Percentiles rank a stretch among this genome's conserved stretches.
Evolutionary conservation across 78 protist genomes (phyloP).

Genomic region (Guillardia theta): DNA sequence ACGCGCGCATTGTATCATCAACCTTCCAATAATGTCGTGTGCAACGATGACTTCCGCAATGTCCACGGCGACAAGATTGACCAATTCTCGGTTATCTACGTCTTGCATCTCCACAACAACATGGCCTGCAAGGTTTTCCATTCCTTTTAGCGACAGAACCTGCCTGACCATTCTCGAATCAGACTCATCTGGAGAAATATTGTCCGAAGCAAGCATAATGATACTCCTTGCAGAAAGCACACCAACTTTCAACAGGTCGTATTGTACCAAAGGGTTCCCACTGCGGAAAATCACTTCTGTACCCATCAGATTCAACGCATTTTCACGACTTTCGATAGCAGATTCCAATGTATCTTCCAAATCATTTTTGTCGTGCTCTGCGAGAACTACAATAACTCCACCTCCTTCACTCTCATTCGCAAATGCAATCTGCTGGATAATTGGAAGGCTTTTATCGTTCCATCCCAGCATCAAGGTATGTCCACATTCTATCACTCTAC

Average conservation of each 20-base stretch:
- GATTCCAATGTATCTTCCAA: background rate
- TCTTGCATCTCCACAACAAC: slow-evolving; percentile 46
- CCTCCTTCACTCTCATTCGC: slow-evolving; percentile 37
- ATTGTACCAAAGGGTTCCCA: background rate
- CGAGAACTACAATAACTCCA: background rate
- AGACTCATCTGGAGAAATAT: slow-evolving; percentile 34
- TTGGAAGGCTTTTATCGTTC: slow-evolving; percentile 50
- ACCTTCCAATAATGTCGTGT: slow-evolving; percentile 63
- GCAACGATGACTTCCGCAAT: slow-evolving; percentile 39
- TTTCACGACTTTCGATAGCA: background rate
- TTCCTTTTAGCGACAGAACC: background rate
- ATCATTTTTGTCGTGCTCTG: background rate
- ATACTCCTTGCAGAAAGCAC: slow-evolving; percentile 16
- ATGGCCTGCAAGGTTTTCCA: background rate
- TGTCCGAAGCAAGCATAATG: background rate
- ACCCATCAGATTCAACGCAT: background rate
- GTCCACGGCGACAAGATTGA: slow-evolving; percentile 6
- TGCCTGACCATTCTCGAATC: slow-evolving; percentile 37
- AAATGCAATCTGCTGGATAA: slow-evolving; percentile 37
- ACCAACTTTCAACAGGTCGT: background rate
- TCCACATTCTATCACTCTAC: slow-evolving; percentile 4
- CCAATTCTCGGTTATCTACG: slow-evolving; percentile 48
- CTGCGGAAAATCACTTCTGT: background rate
- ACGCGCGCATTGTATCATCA: slow-evolving; percentile 49
- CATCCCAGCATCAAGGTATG: slow-evolving; percentile 68